A percentile compares a stretch with the other conserved stretches of the same genome.
phyloP scores from a whole-genome alignment of 2,329 filamentous ascomycete species.

The Geoglossum cookeanum region DNA sequence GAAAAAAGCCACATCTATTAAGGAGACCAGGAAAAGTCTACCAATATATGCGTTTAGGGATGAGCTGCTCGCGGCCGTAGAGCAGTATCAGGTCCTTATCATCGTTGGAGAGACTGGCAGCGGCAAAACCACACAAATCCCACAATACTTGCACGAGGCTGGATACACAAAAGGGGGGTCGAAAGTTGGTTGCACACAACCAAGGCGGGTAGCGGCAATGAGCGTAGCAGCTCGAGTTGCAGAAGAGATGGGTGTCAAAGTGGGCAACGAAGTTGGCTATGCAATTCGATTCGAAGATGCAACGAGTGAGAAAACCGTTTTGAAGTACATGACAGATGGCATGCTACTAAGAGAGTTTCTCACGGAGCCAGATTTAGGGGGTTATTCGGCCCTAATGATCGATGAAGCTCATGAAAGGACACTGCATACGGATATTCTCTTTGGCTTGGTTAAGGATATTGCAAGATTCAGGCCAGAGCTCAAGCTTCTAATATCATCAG shows the following conservation, averaged over 20 bases:
- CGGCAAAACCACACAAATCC: constrained; percentile 89
- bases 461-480: constrained; percentile 66
- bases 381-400: constrained; percentile 82
- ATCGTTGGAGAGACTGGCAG: constrained; percentile 89
- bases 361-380: constrained; percentile 65
- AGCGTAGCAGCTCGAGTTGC: constrained; percentile 90
- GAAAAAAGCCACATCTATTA: constrained; percentile 69
- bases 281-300: constrained; percentile 88
- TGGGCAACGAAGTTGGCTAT: constrained; percentile 87
- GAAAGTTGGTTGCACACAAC: constrained; percentile 87
- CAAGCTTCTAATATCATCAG: constrained; percentile 80
- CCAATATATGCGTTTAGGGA: constrained; percentile 82
- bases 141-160: constrained; percentile 82
- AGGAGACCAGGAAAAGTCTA: constrained; percentile 76
- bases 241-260: constrained; percentile 76
- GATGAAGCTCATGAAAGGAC: constrained; percentile 95
- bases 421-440: constrained; percentile 73
- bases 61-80: constrained; percentile 69
- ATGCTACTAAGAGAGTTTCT: constrained; percentile 83
- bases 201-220: constrained; percentile 90
- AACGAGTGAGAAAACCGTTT: constrained; percentile 72
- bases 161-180: constrained; percentile 69
- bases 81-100: constrained; percentile 70
- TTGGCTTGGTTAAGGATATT: constrained; percentile 78
- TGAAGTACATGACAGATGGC: constrained; percentile 96